These are phyloP conservation scores for Pugionium dolabratum DNA, from an alignment of 345 rosid genomes.

Conservation along the genomic window DNA sequence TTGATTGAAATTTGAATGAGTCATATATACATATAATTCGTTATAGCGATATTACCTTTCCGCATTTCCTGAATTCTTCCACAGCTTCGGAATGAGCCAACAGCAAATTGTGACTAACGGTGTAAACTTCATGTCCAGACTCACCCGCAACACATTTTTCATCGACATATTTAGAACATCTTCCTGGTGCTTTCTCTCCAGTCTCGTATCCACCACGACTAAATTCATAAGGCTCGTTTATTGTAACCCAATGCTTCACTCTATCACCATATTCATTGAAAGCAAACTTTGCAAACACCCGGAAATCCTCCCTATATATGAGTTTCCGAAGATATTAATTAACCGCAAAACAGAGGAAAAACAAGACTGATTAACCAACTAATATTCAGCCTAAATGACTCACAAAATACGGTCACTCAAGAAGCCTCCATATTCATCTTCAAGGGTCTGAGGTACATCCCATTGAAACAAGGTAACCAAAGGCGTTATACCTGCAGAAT, in stretches of 20 bases:
- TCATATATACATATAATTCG: not conserved
- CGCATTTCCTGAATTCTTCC: conserved; percentile 41
- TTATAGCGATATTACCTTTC: conserved; percentile 29
- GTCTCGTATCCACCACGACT: conserved; percentile 39
- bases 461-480: conserved; percentile 43
- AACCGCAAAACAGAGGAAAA: not conserved
- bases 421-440: conserved; percentile 42
- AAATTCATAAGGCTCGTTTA: conserved; percentile 51
- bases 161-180: conserved; percentile 42
- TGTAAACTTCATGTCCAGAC: conserved; percentile 42
- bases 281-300: conserved; percentile 36
- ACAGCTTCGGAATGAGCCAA: conserved; percentile 47
- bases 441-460: conserved; percentile 44
- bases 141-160: conserved; percentile 38
- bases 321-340: not conserved
- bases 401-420: conserved; percentile 38
- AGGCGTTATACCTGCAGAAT: conserved; percentile 39
- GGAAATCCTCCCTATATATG: conserved; percentile 36
- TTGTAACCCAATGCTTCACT: conserved; percentile 60
- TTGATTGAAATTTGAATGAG: not conserved
- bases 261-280: conserved; percentile 49
- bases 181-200: conserved; percentile 45
- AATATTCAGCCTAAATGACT: conserved; percentile 1
- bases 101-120: conserved; percentile 37
- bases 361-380: not conserved